These are phyloP conservation scores for Microbotryum scabiosae DNA, from an alignment of 1,284 basidiomycete species.

Conservation along the genomic window DNA sequence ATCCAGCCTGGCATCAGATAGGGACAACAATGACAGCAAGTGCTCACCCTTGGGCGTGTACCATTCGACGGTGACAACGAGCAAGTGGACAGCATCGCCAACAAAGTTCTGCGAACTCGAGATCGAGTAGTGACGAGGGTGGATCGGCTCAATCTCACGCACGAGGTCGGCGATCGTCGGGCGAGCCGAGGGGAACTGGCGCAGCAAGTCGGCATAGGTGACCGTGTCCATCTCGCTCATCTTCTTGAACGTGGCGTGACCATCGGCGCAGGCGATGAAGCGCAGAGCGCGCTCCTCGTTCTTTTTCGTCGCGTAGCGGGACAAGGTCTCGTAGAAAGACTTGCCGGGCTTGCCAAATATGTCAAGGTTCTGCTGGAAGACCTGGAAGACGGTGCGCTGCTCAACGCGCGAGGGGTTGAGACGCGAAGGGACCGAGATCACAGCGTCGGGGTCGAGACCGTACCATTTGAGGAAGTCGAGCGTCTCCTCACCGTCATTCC, in stretches of 20 bases:
- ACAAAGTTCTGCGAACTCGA: slow-evolving; percentile 90
- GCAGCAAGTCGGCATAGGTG: slow-evolving; percentile 81
- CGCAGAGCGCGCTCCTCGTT: slow-evolving; percentile 73
- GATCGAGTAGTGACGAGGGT: slow-evolving; percentile 97
- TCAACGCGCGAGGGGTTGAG: slow-evolving; percentile 44
- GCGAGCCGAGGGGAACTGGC: slow-evolving; percentile 67
- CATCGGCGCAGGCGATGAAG: slow-evolving; percentile 91
- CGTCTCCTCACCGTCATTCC: slow-evolving; percentile 89
- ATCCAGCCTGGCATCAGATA: background rate
- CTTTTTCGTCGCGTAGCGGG: slow-evolving; percentile 61
- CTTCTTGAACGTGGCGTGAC: slow-evolving; percentile 87
- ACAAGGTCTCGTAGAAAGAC: slow-evolving; percentile 84
- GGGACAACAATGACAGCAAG: background rate
- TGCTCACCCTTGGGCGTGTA: slow-evolving; percentile 65
- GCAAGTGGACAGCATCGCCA: slow-evolving; percentile 83
- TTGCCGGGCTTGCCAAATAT: slow-evolving; percentile 93
- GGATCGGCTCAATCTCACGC: slow-evolving; percentile 62
- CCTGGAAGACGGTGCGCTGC: slow-evolving; percentile 89
- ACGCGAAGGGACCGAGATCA: slow-evolving; percentile 69
- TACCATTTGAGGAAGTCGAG: slow-evolving; percentile 86
- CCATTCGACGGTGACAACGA: slow-evolving; percentile 97
- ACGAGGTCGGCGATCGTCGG: slow-evolving; percentile 56
- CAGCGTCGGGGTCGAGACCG: slow-evolving; percentile 68
- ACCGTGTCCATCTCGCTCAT: slow-evolving; percentile 89
- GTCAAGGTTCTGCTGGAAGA: slow-evolving; percentile 92